A percentile compares a stretch with the other conserved stretches of the same genome.
Conservation (phyloP, 2,329 filamentous ascomycete genomes). For the Sclerotinia glacialis region DNA sequence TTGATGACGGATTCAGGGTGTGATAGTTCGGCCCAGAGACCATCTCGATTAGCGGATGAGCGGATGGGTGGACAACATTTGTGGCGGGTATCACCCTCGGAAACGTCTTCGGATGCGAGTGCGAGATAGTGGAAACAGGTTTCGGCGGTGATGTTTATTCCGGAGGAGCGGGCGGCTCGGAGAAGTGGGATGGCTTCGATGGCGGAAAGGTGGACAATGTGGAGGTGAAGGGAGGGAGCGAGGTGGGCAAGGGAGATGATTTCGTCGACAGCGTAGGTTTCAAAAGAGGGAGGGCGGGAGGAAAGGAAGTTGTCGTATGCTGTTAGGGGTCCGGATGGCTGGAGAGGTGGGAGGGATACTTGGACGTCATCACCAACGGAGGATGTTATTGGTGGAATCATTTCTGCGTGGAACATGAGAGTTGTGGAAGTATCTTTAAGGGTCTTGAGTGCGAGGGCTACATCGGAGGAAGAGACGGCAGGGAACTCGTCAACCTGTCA, state of each 20-base stretch:
- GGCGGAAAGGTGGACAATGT: conserved; percentile 76
- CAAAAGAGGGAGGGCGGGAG: conserved; percentile 83
- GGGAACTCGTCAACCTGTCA: conserved; percentile 88
- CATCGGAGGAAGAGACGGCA: conserved; percentile 76
- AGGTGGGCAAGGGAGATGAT: conserved; percentile 78
- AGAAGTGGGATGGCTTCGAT: conserved; percentile 66
- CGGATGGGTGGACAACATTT: conserved; percentile 75
- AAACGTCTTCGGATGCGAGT: conserved; percentile 63
- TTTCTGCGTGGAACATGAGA: conserved; percentile 98
- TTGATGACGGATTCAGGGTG: conserved; percentile 74
- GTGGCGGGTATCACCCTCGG: conserved; percentile 66
- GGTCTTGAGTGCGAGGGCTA: conserved; percentile 74
- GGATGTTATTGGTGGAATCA: conserved; percentile 82
- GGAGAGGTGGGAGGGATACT: conserved; percentile 63
- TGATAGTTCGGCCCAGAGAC: conserved; percentile 76
- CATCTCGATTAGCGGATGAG: conserved; percentile 56
- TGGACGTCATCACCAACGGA: conserved; percentile 78
- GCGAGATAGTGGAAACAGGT: conserved; percentile 75
- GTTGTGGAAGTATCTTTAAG: conserved; percentile 81
- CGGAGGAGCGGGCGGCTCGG: conserved; percentile 57
- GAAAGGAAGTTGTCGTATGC: conserved; percentile 88
- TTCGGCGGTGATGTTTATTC: conserved; percentile 71
- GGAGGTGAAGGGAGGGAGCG: conserved; percentile 78
- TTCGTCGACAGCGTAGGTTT: conserved; percentile 85
- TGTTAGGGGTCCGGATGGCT: conserved; percentile 68